phyloP scores from a whole-genome alignment of 2,329 filamentous ascomycete genomes.

The Aureobasidium subglaciale region DNA sequence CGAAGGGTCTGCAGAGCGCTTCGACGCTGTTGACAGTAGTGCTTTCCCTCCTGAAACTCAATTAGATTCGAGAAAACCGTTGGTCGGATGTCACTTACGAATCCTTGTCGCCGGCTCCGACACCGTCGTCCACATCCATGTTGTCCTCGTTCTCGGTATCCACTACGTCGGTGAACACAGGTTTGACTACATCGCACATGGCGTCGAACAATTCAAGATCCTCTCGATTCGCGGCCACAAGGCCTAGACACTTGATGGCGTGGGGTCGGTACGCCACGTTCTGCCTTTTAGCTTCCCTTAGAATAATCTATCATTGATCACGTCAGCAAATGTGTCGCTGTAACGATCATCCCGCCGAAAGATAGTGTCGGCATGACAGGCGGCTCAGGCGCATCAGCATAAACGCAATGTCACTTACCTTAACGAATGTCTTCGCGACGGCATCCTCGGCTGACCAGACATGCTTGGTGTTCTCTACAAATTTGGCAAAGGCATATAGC shows the following conservation, averaged over 20 bases:
- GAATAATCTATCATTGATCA: conserved; percentile 49
- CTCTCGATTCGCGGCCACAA: conserved; percentile 59
- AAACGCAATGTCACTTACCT: conserved; percentile 41
- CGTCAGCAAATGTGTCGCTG: conserved; percentile 4
- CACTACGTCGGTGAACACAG: conserved; percentile 51
- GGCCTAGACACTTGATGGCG: conserved; percentile 65
- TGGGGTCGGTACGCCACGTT: conserved; percentile 77
- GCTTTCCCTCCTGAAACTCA: background rate
- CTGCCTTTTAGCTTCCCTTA: conserved; percentile 85
- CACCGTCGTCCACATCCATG: conserved; percentile 60
- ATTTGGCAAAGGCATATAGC: conserved; percentile 69
- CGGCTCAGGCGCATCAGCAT: background rate
- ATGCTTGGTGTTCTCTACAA: conserved; percentile 57
- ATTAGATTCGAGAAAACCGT: background rate
- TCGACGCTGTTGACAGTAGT: conserved; percentile 12
- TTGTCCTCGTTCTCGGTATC: conserved; percentile 47
- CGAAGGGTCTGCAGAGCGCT: conserved; percentile 12
- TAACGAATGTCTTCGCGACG: conserved; percentile 56
- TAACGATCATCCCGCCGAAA: too few relatives aligned
- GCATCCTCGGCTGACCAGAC: conserved; percentile 53
- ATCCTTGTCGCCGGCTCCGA: conserved; percentile 34
- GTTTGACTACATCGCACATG: conserved; percentile 56
- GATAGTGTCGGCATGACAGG: background rate
- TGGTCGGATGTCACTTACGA: conserved; percentile 22
- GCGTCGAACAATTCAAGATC: conserved; percentile 66